These are phyloP conservation scores for Microbotryum intermedium DNA, from an alignment of 1,284 basidiomycete species.

Conservation along the genomic window DNA sequence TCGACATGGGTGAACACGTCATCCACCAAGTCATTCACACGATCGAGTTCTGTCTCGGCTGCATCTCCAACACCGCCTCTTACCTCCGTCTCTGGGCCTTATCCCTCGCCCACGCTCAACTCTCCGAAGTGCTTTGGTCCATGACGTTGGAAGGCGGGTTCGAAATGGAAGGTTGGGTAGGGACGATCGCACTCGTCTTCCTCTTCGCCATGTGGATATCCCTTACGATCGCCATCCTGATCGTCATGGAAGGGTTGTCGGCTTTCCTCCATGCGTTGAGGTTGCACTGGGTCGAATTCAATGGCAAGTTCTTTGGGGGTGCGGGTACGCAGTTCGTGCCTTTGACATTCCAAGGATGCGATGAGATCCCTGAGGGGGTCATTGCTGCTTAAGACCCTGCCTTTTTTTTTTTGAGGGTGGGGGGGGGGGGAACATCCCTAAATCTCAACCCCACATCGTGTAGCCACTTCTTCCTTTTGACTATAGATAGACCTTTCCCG, in stretches of 20 bases:
- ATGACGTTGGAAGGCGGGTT: conserved; percentile 54
- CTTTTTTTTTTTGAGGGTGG: too few relatives aligned
- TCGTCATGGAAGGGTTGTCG: conserved; percentile 56
- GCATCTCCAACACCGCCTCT: conserved; percentile 98
- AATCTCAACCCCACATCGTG: too few relatives aligned
- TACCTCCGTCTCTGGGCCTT: conserved; percentile 98
- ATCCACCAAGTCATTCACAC: conserved; percentile 95
- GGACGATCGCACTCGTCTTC: conserved; percentile 48
- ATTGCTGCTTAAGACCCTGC: too few relatives aligned
- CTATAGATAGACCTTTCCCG: too few relatives aligned
- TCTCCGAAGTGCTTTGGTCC: conserved; percentile 68
- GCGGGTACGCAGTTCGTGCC: conserved; percentile 29
- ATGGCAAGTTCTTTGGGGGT: conserved; percentile 40
- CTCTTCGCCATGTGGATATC: conserved; percentile 45
- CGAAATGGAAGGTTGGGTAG: conserved; percentile 41
- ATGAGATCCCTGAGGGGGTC: conserved; percentile 27
- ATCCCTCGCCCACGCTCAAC: conserved; percentile 92
- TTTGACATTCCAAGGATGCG: conserved; percentile 28
- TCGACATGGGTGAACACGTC: conserved; percentile 86
- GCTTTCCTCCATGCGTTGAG: conserved; percentile 94
- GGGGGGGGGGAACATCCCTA: too few relatives aligned
- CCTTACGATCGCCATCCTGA: conserved; percentile 20
- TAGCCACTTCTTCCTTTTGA: too few relatives aligned
- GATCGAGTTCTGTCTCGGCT: conserved; percentile 96
- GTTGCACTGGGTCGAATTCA: conserved; percentile 68